Percentiles rank a stretch among this genome's conserved stretches.
These are phyloP conservation scores for Cryomyces minteri DNA, from an alignment of 495 filamentous ascomycete genomes.

Conservation along the genomic window DNA sequence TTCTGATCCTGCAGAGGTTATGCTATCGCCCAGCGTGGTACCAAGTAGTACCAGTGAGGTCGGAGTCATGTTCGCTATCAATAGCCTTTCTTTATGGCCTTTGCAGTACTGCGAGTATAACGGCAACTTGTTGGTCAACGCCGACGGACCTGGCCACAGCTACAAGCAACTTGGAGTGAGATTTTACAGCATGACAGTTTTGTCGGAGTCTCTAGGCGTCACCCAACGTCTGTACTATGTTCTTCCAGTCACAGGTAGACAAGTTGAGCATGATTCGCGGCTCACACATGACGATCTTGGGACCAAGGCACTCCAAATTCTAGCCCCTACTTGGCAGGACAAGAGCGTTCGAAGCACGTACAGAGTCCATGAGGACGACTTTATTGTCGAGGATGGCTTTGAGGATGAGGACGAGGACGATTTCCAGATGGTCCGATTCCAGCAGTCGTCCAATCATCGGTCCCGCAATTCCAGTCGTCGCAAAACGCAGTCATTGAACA, in stretches of 20 bases:
- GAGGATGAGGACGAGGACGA: not conserved
- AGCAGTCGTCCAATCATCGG: no score
- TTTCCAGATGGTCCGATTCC: no score
- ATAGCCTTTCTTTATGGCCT: not conserved
- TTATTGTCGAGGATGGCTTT: slow-evolving; percentile 10
- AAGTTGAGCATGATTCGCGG: not conserved
- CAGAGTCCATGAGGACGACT: slow-evolving; percentile 5
- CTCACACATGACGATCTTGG: not conserved
- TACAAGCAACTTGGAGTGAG: slow-evolving; percentile 3
- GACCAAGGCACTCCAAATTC: not conserved
- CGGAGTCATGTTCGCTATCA: not conserved
- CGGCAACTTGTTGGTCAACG: not conserved
- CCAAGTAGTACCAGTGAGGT: not conserved
- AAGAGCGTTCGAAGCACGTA: not conserved
- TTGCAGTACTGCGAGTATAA: not conserved
- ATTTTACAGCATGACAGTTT: slow-evolving; percentile 9
- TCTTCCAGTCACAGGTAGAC: not conserved
- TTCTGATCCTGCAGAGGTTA: not conserved
- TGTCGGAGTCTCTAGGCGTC: slow-evolving; percentile 3
- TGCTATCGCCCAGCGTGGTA: not conserved
- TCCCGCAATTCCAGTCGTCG: no score
- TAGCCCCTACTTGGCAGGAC: not conserved
- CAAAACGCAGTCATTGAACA: no score
- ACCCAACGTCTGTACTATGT: no score
- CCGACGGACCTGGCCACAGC: not conserved